phyloP scores from a whole-genome alignment of 805 yeast species.

The Barnettozyma botsteinii region DNA sequence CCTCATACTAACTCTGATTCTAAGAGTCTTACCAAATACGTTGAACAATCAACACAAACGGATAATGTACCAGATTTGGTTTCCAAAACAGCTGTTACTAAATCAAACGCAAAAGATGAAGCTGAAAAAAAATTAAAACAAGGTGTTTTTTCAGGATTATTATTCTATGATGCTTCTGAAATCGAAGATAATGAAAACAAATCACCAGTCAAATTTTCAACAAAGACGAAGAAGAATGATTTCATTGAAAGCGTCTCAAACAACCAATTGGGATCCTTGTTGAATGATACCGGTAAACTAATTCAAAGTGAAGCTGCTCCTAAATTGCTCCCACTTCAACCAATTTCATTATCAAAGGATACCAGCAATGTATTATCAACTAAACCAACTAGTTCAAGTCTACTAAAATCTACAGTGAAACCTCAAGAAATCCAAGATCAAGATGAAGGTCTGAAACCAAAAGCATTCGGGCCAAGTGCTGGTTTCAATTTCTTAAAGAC shows the following conservation, averaged over 20 bases:
- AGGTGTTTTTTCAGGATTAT: constrained; percentile 24
- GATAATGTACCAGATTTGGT: constrained; percentile 16
- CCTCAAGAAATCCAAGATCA: background rate
- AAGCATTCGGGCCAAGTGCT: constrained; percentile 24
- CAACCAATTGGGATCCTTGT: constrained; percentile 13
- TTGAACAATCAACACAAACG: constrained; percentile 23
- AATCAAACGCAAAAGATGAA: constrained; percentile 11
- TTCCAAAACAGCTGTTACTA: constrained; percentile 14
- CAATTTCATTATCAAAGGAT: background rate
- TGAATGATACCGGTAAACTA: constrained; percentile 14
- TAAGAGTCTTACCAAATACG: constrained; percentile 6
- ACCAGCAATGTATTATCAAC: too few relatives aligned
- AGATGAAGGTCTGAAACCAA: background rate
- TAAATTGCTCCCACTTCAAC: background rate
- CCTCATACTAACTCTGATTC: background rate
- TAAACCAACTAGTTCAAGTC: too few relatives aligned
- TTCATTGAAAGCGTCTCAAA: constrained; percentile 6
- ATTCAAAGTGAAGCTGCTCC: constrained; percentile 13
- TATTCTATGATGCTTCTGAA: constrained; percentile 22
- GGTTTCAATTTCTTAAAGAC: constrained; percentile 24
- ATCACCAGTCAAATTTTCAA: constrained; percentile 21
- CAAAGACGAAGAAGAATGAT: constrained; percentile 6
- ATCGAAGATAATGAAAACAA: constrained; percentile 10
- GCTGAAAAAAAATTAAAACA: constrained; percentile 19
- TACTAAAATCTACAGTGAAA: background rate